Percentiles rank a stretch among this genome's conserved stretches.
These are phyloP conservation scores for Rauvolfia tetraphylla DNA, from an alignment of 257 asterid genomes.

Conservation along the genomic window DNA sequence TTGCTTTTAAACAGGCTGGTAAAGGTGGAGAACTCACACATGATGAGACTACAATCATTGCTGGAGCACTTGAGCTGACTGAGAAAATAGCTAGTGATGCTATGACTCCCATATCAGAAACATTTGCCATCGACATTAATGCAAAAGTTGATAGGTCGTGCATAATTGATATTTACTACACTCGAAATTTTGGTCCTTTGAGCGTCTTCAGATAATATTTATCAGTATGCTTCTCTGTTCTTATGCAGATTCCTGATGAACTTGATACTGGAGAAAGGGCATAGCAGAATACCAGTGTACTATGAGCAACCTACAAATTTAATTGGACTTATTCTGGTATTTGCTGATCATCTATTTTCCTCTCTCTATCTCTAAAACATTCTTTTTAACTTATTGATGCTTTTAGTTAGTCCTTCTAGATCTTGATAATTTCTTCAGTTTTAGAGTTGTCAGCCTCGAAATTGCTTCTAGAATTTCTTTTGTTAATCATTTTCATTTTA, in stretches of 20 bases:
- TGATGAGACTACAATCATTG: slow-evolving; percentile 95
- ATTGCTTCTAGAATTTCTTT: not conserved
- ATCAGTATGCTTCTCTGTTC: slow-evolving; percentile 11
- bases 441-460: not conserved
- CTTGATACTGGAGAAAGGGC: slow-evolving; percentile 46
- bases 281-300: slow-evolving; percentile 57
- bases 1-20: slow-evolving; percentile 71
- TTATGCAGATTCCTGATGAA: slow-evolving; percentile 54
- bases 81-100: slow-evolving; percentile 92
- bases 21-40: slow-evolving; percentile 99
- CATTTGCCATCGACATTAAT: slow-evolving; percentile 74
- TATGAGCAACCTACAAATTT: slow-evolving; percentile 48
- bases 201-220: slow-evolving; percentile 18
- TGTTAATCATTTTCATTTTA: not conserved
- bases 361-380: not conserved
- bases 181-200: slow-evolving; percentile 3
- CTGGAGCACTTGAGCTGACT: slow-evolving; percentile 91
- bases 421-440: not conserved
- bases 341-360: too few species aligned
- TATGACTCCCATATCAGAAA: slow-evolving; percentile 85
- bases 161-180: not conserved
- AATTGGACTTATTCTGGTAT: slow-evolving; percentile 51
- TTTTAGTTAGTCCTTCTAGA: not conserved
- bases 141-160: slow-evolving; percentile 76
- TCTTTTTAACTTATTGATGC: not conserved